Evolutionary conservation across 2,329 filamentous ascomycete genomes (phyloP).

Genomic region (Rachicladosporium sp.): DNA sequence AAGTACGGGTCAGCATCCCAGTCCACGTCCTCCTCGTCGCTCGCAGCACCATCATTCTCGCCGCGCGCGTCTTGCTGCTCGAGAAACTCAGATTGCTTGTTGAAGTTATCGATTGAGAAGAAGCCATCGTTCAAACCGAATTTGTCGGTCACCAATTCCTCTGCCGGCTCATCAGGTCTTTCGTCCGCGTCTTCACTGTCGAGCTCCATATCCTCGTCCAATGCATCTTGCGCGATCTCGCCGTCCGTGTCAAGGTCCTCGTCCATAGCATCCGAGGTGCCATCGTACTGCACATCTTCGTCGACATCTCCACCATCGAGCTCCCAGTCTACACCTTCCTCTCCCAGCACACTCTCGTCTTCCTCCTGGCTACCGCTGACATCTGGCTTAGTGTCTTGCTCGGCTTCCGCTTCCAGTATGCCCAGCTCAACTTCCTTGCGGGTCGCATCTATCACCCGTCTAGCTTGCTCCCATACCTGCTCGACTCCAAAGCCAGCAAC

Average conservation of each 20-base stretch:
- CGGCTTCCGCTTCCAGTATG: constrained; percentile 24
- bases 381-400: constrained; percentile 1
- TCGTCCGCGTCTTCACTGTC: constrained; percentile 27
- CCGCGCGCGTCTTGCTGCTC: constrained; percentile 74
- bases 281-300: constrained; percentile 23
- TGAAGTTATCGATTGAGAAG: constrained; percentile 96
- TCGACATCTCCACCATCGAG: constrained; percentile 24
- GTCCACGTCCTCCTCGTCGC: constrained; percentile 77
- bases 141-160: constrained; percentile 56
- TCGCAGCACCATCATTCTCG: constrained; percentile 61
- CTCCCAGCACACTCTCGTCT: constrained; percentile 20
- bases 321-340: constrained; percentile 27
- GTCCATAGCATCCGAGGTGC: constrained; percentile 24
- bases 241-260: constrained; percentile 19
- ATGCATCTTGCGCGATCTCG: constrained; percentile 23
- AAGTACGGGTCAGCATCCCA: constrained; percentile 65
- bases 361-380: constrained; percentile 18
- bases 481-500: constrained; percentile 74
- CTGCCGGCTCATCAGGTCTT: constrained; percentile 36
- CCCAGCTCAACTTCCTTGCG: constrained; percentile 41
- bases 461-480: constrained; percentile 91
- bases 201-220: constrained; percentile 27
- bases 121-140: constrained; percentile 92
- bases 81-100: constrained; percentile 79
- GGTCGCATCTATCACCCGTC: constrained; percentile 62